A percentile compares a stretch with the other conserved stretches of the same genome.
Conservation (phyloP, 805 yeast genomes). For the Scheffersomyces lignosus region DNA sequence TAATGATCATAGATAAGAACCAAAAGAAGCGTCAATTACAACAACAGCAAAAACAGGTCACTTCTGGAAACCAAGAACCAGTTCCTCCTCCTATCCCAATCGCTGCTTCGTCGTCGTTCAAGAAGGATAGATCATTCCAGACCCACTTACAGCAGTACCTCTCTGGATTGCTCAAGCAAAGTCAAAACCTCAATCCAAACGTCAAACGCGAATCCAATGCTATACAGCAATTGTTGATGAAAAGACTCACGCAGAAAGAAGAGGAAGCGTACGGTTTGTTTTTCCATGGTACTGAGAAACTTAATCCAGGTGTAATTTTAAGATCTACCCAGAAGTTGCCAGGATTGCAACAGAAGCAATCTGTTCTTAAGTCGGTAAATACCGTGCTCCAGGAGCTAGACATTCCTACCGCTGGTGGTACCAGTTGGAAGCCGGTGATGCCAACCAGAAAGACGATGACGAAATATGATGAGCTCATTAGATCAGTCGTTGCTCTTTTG, state of each 20-base stretch:
- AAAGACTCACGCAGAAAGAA: conserved; percentile 69
- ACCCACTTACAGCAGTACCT: conserved; percentile 47
- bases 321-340: conserved; percentile 61
- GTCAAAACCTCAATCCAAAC: conserved; percentile 21
- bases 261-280: conserved; percentile 82
- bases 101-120: conserved; percentile 53
- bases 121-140: conserved; percentile 41
- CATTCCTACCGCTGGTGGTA: conserved; percentile 58
- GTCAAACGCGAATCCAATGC: conserved; percentile 38
- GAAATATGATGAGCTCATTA: conserved; percentile 72
- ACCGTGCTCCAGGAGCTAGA: conserved; percentile 75
- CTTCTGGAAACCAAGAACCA: conserved; percentile 37
- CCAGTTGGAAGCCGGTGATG: conserved; percentile 72
- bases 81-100: conserved; percentile 59
- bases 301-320: conserved; percentile 77
- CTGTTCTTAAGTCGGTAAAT: conserved; percentile 73
- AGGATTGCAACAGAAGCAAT: conserved; percentile 56
- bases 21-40: conserved; percentile 55
- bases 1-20: conserved; percentile 67
- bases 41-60: conserved; percentile 19
- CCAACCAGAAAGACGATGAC: conserved; percentile 79
- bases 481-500: conserved; percentile 65
- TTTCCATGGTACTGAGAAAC: conserved; percentile 67
- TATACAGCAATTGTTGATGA: conserved; percentile 46
- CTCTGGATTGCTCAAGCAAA: conserved; percentile 36